These are phyloP conservation scores for Cladosporium sp. DNA, from an alignment of 2,329 filamentous ascomycete species.

Conservation along the genomic window DNA sequence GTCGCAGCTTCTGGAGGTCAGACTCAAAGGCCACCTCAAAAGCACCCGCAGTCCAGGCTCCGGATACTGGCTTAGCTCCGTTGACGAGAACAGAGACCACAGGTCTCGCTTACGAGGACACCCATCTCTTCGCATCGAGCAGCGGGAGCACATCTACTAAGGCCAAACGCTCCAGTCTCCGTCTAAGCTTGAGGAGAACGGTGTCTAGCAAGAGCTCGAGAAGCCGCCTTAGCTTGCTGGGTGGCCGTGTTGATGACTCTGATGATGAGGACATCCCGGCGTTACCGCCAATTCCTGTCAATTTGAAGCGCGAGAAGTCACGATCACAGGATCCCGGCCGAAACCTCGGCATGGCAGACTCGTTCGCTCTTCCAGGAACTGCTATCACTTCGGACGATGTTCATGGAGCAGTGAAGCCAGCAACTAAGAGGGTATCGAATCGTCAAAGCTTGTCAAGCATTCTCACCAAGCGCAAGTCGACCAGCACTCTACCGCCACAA, in stretches of 20 bases:
- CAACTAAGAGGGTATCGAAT: background rate
- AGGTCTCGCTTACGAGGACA: background rate
- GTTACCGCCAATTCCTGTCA: slow-evolving; percentile 1
- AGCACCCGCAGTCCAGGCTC: slow-evolving; percentile 1
- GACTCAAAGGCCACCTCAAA: background rate
- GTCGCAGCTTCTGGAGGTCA: slow-evolving; percentile 3
- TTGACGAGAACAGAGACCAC: background rate
- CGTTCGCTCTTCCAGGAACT: background rate
- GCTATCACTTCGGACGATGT: slow-evolving; percentile 8
- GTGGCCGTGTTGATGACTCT: background rate
- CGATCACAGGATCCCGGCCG: background rate
- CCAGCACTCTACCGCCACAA: background rate
- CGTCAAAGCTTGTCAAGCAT: slow-evolving; percentile 6
- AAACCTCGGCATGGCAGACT: background rate
- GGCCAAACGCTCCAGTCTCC: background rate
- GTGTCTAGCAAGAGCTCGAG: slow-evolving; percentile 5
- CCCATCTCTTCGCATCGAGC: background rate
- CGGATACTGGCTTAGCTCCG: background rate
- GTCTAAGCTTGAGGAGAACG: background rate
- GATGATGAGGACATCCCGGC: slow-evolving; percentile 4
- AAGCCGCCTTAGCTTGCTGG: slow-evolving; percentile 8
- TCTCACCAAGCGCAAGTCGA: slow-evolving; percentile 2
- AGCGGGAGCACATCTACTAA: background rate
- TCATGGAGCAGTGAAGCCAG: background rate
- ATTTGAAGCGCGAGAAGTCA: slow-evolving; percentile 1